Evolutionary conservation across 805 yeast genomes (phyloP), one percentile per base, ranked within the genome.

Genomic region (Pichia eremophila): DNA sequence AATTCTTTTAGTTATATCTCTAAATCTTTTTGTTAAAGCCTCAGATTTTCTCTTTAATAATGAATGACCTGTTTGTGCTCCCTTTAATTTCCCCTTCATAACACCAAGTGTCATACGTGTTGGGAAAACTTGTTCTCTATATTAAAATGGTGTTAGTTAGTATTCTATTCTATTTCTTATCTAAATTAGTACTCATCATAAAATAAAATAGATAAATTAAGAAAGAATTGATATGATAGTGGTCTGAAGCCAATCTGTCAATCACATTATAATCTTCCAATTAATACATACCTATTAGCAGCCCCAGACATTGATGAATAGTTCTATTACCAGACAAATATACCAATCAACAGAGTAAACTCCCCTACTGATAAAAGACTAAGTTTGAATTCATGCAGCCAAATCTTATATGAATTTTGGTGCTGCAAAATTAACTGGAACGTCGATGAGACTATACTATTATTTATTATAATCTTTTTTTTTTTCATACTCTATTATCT

Each of bases 41-140:
- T 91, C 99, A 7, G 97, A 89, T 66, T 91, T 91, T 68, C 98
- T 79, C 72, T 91, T 91, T 67, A 91, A 72, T 55, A 91, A 73
- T 15, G 95, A 85, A 66, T 93, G 95, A 36, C 99, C 99, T 62
- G 87, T 95, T 60, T 87, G 90, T 2, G 99, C 99, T 47, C 99
- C 99, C 69, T 90, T 91, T 63, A 93, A 78, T 68, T 93, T 93
- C 51, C 85, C 78, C 73, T 93, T 93, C 98, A 93, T 93, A 51
- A 86, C 66, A 43, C 95, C 89, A 57, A 91, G 78, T 50, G 98
- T 91, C 97, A 90, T 90, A 69, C 97, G 90, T 45, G 98, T 90
- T 34, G 98, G 96, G 67, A 90, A 90, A 41, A 90, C 98, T 63
- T 87, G 95, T 66, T 90, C 98, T 74, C 98, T 85, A 48, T 32